Evolutionary conservation across 2,329 filamentous ascomycete genomes (phyloP).

Genomic region (Trichothecium roseum): DNA sequence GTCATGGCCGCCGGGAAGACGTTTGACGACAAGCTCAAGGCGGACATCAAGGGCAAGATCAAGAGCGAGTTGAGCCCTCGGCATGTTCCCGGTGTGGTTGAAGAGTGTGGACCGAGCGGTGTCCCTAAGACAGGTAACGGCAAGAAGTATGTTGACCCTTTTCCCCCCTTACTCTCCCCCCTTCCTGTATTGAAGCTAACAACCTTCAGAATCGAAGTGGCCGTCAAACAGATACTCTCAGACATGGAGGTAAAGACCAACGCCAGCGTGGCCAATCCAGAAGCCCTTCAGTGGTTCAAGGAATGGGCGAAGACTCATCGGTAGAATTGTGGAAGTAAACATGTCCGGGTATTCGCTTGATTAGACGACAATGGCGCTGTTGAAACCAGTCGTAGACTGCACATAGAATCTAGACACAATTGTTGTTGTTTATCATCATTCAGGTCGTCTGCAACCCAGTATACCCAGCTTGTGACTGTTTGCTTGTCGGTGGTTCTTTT

Average conservation of each 20-base stretch:
- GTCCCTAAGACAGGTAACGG: conserved; percentile 91
- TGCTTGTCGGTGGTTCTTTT: too few species aligned
- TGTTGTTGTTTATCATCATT: too few species aligned
- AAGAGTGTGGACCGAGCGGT: conserved; percentile 59
- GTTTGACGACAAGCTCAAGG: conserved; percentile 51
- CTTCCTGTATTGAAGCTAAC: conserved; percentile 7
- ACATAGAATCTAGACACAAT: too few species aligned
- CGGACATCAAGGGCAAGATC: conserved; percentile 56
- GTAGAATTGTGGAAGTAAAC: too few species aligned
- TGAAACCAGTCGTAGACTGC: too few species aligned
- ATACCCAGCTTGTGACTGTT: too few species aligned
- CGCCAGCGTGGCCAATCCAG: conserved; percentile 86
- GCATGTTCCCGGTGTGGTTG: conserved; percentile 78
- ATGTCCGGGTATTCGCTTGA: too few species aligned
- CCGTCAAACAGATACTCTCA: conserved; percentile 91
- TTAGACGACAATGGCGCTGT: too few species aligned
- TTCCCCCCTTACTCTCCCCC: too few species aligned
- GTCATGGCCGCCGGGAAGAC: conserved; percentile 53
- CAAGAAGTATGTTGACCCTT: conserved; percentile 66
- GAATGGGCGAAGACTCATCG: conserved; percentile 55
- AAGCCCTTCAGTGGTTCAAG: conserved; percentile 80
- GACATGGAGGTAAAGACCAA: conserved; percentile 80
- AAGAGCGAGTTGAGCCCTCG: conserved; percentile 73
- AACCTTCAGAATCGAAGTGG: conserved; percentile 66
- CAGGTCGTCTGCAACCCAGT: too few species aligned